Base-by-base conservation (phyloP, 192 early-diverging fungal genomes). In the Backusella circina region DNA sequence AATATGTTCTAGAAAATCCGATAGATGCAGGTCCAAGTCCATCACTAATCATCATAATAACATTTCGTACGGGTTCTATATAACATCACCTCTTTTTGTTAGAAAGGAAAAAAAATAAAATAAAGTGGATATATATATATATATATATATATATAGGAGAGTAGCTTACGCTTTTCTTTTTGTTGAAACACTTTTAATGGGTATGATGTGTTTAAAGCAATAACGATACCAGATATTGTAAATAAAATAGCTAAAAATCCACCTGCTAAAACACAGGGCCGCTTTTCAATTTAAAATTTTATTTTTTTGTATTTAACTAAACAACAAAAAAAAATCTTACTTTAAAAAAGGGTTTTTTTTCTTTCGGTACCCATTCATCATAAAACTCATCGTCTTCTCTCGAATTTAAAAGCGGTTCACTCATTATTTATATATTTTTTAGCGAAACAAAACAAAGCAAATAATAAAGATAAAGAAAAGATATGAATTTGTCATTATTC, bases 21-120 rank as follows among this genome's bases (percentile, higher is more conserved):
- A 97, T 91, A 0, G 96, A 98, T 4, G 98, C 94, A 15, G 97
- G 97, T 21, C 98, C 97, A 78, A 98, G 96, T 7, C 97, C 95
- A 79, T 97, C 96, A 70, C 93, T 93, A 31, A 98, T 91, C 96
- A 98, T 96, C 77, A 98, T 78, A 54, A 98, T 94, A 5, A 98
- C 91, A 47, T 70, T 70, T 15, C 54, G 54, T 28, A 61, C 54
- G 23, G 54, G 54, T 4, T 26, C 54, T 61, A 61, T 13, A 61
- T 61, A 61, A 28, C 12, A 26, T 9, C 10, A 10, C 26, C 54
- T 28, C 21, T 28, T 61, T 61, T 61, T 28, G 23, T 61, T 12
- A 61, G 26, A 61, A 61, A 23, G 54, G 12, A n/a, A n/a, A 54
- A n/a, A 54, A 54, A 21, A 21, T 21, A 54, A 18, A n/a, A 23